phyloP scores from a whole-genome alignment of 2,329 filamentous ascomycete genomes.

The Trichophyton mentagrophytes region DNA sequence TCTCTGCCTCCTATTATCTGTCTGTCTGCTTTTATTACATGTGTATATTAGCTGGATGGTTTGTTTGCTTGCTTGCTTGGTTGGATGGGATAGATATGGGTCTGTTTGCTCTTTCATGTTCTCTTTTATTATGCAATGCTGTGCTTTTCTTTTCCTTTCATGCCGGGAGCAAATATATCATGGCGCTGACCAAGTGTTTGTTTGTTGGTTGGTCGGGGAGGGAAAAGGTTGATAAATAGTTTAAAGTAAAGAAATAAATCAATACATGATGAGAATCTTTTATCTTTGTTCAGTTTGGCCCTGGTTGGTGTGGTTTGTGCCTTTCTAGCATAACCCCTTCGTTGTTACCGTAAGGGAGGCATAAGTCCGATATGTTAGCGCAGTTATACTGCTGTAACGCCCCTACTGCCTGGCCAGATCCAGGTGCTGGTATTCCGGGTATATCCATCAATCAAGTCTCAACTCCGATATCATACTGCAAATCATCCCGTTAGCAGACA shows the following conservation, averaged over 20 bases:
- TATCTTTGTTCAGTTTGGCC: not conserved
- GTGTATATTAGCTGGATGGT: conserved; percentile 5
- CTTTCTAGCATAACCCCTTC: too few species aligned
- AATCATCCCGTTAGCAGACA: not conserved
- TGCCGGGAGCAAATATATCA: not conserved
- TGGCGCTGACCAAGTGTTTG: not conserved
- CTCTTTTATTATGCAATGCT: too few species aligned
- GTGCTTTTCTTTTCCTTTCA: not conserved
- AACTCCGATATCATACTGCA: not conserved
- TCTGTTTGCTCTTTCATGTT: too few species aligned
- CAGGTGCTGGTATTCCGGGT: not conserved
- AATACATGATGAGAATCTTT: not conserved
- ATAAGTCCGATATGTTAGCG: too few species aligned
- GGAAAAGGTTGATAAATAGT: not conserved
- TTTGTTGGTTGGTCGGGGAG: too few species aligned
- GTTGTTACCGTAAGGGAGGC: too few species aligned
- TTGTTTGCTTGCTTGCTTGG: not conserved
- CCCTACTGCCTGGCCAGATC: too few species aligned
- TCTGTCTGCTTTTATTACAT: conserved; percentile 1
- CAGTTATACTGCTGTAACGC: too few species aligned
- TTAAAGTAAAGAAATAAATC: not conserved
- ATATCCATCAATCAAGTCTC: not conserved
- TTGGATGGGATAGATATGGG: conserved; percentile 1
- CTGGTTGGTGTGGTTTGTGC: too few species aligned
- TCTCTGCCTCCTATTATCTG: not conserved